These are phyloP conservation scores for Hypoxylon intermedium DNA, from an alignment of 495 filamentous ascomycete species.

Conservation along the genomic window DNA sequence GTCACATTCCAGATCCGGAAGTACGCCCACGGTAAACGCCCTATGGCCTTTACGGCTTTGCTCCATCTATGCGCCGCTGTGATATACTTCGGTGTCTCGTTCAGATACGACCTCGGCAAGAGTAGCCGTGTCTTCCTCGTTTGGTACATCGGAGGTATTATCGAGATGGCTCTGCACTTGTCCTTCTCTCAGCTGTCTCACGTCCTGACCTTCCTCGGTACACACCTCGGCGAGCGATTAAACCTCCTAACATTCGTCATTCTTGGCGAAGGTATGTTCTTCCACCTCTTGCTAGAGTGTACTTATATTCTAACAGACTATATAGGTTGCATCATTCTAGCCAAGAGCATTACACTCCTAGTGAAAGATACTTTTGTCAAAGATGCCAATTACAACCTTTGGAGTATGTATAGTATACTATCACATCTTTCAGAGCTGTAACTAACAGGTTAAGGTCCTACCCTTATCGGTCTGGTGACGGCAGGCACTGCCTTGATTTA, in stretches of 20 bases:
- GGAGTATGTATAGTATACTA: constrained; percentile 34
- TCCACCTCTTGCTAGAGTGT: background rate
- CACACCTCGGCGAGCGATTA: constrained; percentile 70
- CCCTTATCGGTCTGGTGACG: constrained; percentile 46
- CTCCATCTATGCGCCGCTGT: constrained; percentile 51
- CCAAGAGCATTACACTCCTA: constrained; percentile 31
- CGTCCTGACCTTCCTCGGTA: constrained; percentile 68
- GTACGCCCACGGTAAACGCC: constrained; percentile 46
- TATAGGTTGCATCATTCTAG: constrained; percentile 34
- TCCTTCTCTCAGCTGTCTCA: constrained; percentile 61
- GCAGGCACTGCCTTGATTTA: constrained; percentile 62
- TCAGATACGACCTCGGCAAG: constrained; percentile 36
- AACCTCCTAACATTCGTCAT: constrained; percentile 73
- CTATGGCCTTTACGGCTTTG: constrained; percentile 51
- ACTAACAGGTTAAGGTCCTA: constrained; percentile 34
- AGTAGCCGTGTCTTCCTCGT: constrained; percentile 54
- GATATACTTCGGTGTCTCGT: constrained; percentile 59
- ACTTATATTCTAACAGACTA: background rate
- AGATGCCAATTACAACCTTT: constrained; percentile 49
- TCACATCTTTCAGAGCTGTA: constrained; percentile 16
- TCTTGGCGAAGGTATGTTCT: constrained; percentile 66
- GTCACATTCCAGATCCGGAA: constrained; percentile 56
- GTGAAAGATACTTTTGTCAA: constrained; percentile 46
- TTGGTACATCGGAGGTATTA: constrained; percentile 65
- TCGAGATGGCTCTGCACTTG: constrained; percentile 64